Base-by-base conservation (phyloP, 208 protist species). In the Leishmania turanica region DNA sequence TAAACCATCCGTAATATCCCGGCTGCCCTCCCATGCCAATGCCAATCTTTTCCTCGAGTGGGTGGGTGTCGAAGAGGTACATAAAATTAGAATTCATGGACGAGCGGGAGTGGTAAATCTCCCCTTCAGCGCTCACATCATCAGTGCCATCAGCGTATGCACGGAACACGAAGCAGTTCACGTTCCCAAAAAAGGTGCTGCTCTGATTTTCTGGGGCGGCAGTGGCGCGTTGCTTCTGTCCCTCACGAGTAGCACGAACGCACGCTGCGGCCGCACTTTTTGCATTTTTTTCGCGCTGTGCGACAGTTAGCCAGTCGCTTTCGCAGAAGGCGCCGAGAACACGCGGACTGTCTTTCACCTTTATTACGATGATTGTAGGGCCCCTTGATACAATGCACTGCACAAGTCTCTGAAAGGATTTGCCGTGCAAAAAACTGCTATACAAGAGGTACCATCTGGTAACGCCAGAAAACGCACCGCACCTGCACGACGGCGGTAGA, bases 1-100 rank as follows among this genome's bases (percentile, higher is more conserved):
- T 60, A 81, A 94, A 96, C 89, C 87, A 94, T 3, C 90, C 90
- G 82, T 88, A 94, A 47, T 93, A 89, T 0, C 87, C 87, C 0
- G 88, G 84, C 60, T 92, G 86, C 1, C 92, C 92, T 69, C 90
- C 90, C 92, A 96, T 94, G 5, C 89, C 92, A 78, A 96, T 91
- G 9, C 92, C 92, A 27, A 87, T 76, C 62, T 89, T 90, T 2
- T 88, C 86, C 24, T 85, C 84, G 7, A 86, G 62, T 6, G 92
- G 87, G 76, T 96, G 90, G 2, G 80, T 78, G 37, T 96, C 90
- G 62, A 96, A 96, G 0, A 93, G 78, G 66, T 96, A 96, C 92
- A 96, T 94, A 56, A 93, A 96, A 65, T 96, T 96, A 6, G 87
- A 77, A 58, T 96, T 96, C 51, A 88, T 78, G 2, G 84, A 90